Conservation (phyloP, 495 filamentous ascomycete genomes). For the Penicillium simplicissimum region DNA sequence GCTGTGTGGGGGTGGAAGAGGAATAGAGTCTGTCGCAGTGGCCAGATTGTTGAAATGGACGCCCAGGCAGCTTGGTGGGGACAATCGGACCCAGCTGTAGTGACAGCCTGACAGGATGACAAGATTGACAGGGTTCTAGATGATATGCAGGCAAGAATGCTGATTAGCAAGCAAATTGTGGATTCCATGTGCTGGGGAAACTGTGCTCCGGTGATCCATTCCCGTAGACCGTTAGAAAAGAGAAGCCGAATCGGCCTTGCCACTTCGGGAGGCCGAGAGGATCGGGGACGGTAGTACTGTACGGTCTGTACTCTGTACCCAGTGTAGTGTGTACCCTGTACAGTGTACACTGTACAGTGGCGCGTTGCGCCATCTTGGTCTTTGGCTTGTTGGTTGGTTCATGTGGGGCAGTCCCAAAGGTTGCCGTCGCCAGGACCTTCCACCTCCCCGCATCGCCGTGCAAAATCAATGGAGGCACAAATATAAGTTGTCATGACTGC, state of each 20-base stretch:
- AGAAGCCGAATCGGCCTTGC: neutral
- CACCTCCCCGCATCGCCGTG: conserved; percentile 24
- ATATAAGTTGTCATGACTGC: conserved; percentile 14
- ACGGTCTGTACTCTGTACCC: too few relatives aligned
- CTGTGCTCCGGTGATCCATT: neutral
- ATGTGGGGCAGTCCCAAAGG: conserved; percentile 22
- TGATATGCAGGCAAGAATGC: neutral
- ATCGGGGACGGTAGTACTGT: too few relatives aligned
- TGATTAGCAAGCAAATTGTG: neutral
- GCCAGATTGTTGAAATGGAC: neutral
- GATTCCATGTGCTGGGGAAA: neutral
- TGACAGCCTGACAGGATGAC: neutral
- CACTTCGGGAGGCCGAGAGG: conserved; percentile 10
- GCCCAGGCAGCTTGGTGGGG: neutral
- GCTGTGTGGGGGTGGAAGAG: conserved; percentile 55
- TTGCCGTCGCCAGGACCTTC: conserved; percentile 48
- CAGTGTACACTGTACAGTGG: conserved; percentile 7
- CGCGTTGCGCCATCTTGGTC: neutral
- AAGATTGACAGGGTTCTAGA: neutral
- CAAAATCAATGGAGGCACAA: conserved; percentile 22
- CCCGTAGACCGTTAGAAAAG: neutral
- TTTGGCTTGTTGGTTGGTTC: neutral
- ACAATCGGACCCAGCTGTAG: neutral
- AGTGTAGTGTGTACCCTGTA: too few relatives aligned
- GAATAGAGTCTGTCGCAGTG: conserved; percentile 5